Evolutionary conservation across 2,329 filamentous ascomycete genomes (phyloP), one percentile per base, ranked within the genome.

Genomic region (Ophiostoma sp.): DNA sequence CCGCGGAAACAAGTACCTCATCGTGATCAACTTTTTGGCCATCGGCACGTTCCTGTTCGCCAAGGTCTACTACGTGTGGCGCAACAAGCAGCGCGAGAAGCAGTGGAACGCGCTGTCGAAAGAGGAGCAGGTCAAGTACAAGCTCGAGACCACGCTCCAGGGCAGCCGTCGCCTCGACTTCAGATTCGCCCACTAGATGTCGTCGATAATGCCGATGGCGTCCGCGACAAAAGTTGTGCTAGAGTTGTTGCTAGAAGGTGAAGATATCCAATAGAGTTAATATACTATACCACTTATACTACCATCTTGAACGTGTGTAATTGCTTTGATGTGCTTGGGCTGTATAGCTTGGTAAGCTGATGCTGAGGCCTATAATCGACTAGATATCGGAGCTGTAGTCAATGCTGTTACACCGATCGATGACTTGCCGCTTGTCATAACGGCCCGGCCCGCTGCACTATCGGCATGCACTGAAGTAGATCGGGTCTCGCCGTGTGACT

Each of bases 61-160:
- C 45, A 76, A 77, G 71, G 68, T 67, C 1, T 87, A 84, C 72
- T 87, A 87, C 72, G 74, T 83, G 1, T 76, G 73, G 71, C 77
- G 82, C n/a, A 87, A 87, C 71, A 78, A 76, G 71, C 78, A 75
- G 69, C 79, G 80, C 64, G 81, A 83, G 12, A 72, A 69, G 44
- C 74, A 78, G 12, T 86, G 84, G 84, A 76, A 79, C 27, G 75
- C 75, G 7, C 81, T 86, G 80, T 81, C 74, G 7, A 76, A 78
- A 49, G 80, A 82, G 27, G 80, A 85, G 72, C 79, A 79, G 72
- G 76, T 76, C 2, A 72, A 79, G n/a, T 88, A 88, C 73, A 76
- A 85, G 2, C 72, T 74, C 18, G 78, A 76, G 6, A 81, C 80
- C 8, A 77, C 74, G 41, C 76, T 80, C 44, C 75, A 78, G 64